Percentiles rank a stretch among this genome's conserved stretches.
These are phyloP conservation scores for Uromyces viciae-fabae DNA, from an alignment of 1,284 basidiomycete genomes.

Conservation along the genomic window DNA sequence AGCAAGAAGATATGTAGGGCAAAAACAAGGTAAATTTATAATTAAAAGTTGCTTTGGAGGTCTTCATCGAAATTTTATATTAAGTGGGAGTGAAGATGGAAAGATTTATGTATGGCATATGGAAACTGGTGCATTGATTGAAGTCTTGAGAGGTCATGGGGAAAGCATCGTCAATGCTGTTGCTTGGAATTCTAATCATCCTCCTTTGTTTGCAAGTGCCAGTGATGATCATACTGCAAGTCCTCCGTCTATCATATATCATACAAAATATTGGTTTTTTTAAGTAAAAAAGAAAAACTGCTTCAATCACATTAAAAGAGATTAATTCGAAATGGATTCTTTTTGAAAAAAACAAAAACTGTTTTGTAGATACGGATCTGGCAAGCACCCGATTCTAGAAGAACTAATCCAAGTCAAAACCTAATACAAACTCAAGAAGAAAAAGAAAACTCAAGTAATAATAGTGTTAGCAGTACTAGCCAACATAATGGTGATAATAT, in stretches of 20 bases:
- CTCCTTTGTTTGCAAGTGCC: conserved; percentile 75
- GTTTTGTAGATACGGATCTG: conserved; percentile 34
- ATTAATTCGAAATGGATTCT: neutral
- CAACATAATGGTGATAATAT: too few relatives aligned
- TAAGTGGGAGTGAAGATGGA: conserved; percentile 90
- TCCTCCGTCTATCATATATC: neutral
- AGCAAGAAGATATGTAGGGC: conserved; percentile 74
- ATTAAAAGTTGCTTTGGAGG: conserved; percentile 93
- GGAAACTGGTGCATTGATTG: conserved; percentile 73
- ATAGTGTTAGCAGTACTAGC: neutral
- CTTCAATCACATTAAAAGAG: too few relatives aligned
- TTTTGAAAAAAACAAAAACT: too few relatives aligned
- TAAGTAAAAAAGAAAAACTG: too few relatives aligned
- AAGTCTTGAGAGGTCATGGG: conserved; percentile 78
- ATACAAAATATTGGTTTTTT: neutral
- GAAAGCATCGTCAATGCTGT: conserved; percentile 87
- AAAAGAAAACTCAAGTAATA: neutral
- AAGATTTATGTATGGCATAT: conserved; percentile 95
- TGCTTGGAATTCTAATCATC: conserved; percentile 81
- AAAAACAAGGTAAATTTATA: conserved; percentile 73
- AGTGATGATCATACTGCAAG: conserved; percentile 53
- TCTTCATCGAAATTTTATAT: conserved; percentile 78
- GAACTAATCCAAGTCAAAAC: neutral
- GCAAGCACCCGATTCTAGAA: conserved; percentile 25
- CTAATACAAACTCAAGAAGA: neutral